These are phyloP conservation scores for Cryomyces minteri DNA, from an alignment of 495 filamentous ascomycete genomes.

Conservation along the genomic window DNA sequence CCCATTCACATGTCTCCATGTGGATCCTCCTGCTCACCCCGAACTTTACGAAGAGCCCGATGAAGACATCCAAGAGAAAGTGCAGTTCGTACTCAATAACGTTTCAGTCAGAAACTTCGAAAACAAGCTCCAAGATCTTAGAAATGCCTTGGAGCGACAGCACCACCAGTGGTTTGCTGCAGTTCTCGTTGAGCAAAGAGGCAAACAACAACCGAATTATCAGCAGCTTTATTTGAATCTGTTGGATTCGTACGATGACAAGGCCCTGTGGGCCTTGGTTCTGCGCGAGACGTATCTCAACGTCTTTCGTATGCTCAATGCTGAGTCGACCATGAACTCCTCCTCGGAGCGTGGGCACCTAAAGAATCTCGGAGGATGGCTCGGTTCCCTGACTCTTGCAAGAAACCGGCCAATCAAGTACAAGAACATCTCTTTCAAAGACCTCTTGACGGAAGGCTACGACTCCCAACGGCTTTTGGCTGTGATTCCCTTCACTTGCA, in stretches of 20 bases:
- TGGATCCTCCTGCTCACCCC: slow-evolving; percentile 41
- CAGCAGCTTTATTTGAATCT: slow-evolving; percentile 84
- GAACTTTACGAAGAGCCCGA: slow-evolving; percentile 60
- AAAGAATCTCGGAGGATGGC: slow-evolving; percentile 83
- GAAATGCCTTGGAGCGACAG: slow-evolving; percentile 53
- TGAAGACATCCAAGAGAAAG: slow-evolving; percentile 74
- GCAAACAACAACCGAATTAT: slow-evolving; percentile 91
- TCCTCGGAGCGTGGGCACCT: slow-evolving; percentile 67
- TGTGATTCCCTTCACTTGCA: slow-evolving; percentile 93
- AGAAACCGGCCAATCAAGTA: slow-evolving; percentile 92
- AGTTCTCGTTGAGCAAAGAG: slow-evolving; percentile 90
- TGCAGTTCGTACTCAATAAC: slow-evolving; percentile 93
- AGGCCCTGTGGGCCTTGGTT: slow-evolving; percentile 66
- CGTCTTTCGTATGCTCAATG: slow-evolving; percentile 69
- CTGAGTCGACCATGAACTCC: slow-evolving; percentile 63
- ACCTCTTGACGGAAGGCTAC: slow-evolving; percentile 79
- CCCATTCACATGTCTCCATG: slow-evolving; percentile 52
- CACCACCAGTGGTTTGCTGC: slow-evolving; percentile 92
- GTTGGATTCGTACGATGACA: slow-evolving; percentile 63
- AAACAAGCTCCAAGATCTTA: slow-evolving; percentile 61
- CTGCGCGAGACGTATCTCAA: slow-evolving; percentile 85
- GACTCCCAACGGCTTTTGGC: slow-evolving; percentile 77
- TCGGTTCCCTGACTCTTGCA: slow-evolving; percentile 84
- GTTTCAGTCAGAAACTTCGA: slow-evolving; percentile 76
- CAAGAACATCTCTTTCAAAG: slow-evolving; percentile 91